phyloP scores from a whole-genome alignment of 352 stramenopile species.

The Aphanomyces cochlioides region DNA sequence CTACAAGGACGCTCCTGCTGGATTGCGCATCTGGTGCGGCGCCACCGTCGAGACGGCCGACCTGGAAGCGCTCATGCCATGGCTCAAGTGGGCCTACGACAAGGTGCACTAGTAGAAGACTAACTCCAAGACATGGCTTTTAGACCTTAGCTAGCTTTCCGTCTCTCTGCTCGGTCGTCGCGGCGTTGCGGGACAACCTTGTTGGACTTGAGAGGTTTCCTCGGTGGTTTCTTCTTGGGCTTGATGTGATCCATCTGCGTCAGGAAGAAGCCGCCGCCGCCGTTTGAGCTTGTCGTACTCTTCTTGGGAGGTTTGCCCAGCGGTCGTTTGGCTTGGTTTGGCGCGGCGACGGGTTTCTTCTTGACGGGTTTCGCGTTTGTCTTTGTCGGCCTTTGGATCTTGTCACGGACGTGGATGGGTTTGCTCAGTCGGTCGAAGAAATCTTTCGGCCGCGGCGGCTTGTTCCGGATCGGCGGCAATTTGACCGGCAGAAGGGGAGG shows the following conservation, averaged over 20 bases:
- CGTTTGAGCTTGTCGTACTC: neutral
- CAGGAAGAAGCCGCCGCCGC: neutral
- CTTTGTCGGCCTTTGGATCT: neutral
- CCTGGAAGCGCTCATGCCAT: slow-evolving; percentile 96
- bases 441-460: neutral
- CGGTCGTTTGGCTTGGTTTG: neutral
- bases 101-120: slow-evolving; percentile 44
- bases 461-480: neutral
- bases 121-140: neutral
- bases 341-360: neutral
- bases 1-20: slow-evolving; percentile 97
- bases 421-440: neutral
- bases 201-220: neutral
- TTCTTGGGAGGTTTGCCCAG: neutral
- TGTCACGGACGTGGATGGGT: neutral
- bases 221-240: no score
- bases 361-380: neutral
- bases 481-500: neutral
- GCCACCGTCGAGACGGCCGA: slow-evolving; percentile 98
- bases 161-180: neutral
- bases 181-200: neutral
- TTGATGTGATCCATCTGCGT: slow-evolving; percentile 5
- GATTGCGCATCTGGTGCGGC: slow-evolving; percentile 98
- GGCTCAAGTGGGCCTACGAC: slow-evolving; percentile 97
- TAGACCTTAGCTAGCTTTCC: no score